Base-by-base conservation (phyloP, 2,329 filamentous ascomycete species). In the Pseudogymnoascus sp. region DNA sequence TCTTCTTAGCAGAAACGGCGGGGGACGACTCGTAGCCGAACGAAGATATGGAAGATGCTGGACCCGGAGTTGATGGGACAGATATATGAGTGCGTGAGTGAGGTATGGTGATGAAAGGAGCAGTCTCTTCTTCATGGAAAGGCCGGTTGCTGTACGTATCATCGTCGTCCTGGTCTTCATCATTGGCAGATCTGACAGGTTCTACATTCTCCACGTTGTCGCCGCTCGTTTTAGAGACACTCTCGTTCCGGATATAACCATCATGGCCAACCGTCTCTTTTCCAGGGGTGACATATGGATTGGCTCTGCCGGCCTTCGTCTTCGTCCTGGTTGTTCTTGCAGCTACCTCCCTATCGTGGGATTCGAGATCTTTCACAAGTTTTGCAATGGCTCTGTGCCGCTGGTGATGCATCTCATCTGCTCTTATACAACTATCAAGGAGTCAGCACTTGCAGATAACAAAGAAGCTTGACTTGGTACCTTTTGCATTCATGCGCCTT, bases 371-470 rank as follows among this genome's bases (percentile, higher is more conserved):
- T 15, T 70, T 63, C 12, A 70, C 60, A 7, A 71, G 59, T 15
- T 33, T 64, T 8, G 72, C 62, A 12, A 73, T 72, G n/a, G 69
- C 67, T 27, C 69, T 72, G 60, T 72, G 71, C 5, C 71, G 61
- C 21, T 61, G 66, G 45, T 72, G 65, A 60, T 73, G 71, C 67
- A 70, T 64, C 60, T 72, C 69, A 42, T 73, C 70, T 4, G 69
- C 67, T 9, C 65, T 65, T 25, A 68, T 70, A 45, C 71, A 73
- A 29, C 70, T 72, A 52, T 7, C 3, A 45, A 58, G 21, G 42
- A 48, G 59, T 66, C 45, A 68, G 65, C 37, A 18, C 8, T 25
- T 18, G 33, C 3, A 21, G 15, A 15, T 13, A 7, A 9, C 21
- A 9, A 35, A n/a, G 29, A 4, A 10, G 7, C 13, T n/a, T 60